Evolutionary conservation across 2,329 filamentous ascomycete genomes (phyloP), one percentile per base, ranked within the genome.

Genomic region (Paraphoma sp.): DNA sequence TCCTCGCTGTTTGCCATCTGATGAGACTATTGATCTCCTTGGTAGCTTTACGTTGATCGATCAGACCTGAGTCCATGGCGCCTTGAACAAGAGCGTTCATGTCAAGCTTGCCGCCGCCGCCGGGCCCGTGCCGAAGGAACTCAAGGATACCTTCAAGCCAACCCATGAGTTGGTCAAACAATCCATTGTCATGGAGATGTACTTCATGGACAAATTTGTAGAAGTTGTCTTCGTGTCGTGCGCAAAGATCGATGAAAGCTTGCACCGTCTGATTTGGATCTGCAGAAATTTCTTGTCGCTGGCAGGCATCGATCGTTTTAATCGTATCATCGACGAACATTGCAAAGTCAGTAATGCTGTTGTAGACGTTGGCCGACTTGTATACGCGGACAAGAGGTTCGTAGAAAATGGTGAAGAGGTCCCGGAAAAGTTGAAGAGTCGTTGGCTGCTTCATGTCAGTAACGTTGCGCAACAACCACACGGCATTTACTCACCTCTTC

Each of bases 171-270:
- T 96, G 91, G 36, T 93, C 93, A 69, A 99, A 99, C 1, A 99
- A 86, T 0, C 95, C 95, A 62, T 99, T 96, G 75, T 99, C 95
- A 70, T 99, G 94, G 6, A 91, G 88, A 73, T 99, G 95, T 0
- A 99, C 94, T 78, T 99, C 95, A 76, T 99, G 95, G 3, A 99
- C 90, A 75, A 99, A 99, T 76, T 97, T 98, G 84, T 98, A 99
- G 74, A 99, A 94, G 78, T 96, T 96, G 74, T 96, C 88, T 78
- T 99, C 92, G 75, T 99, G 95, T 43, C 95, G 87, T 64, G 92
- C 90, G 76, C 95, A 99, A 18, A 99, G 85, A 72, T 99, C 95
- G 71, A 99, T 99, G 72, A 99, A 99, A 14, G 93, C 90, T 75
- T 99, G 95, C 1, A 99, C 95, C 0, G 95, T 99, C 80, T 97